phyloP scores from a whole-genome alignment of 257 asterid species.

The Nicotiana undulata region DNA sequence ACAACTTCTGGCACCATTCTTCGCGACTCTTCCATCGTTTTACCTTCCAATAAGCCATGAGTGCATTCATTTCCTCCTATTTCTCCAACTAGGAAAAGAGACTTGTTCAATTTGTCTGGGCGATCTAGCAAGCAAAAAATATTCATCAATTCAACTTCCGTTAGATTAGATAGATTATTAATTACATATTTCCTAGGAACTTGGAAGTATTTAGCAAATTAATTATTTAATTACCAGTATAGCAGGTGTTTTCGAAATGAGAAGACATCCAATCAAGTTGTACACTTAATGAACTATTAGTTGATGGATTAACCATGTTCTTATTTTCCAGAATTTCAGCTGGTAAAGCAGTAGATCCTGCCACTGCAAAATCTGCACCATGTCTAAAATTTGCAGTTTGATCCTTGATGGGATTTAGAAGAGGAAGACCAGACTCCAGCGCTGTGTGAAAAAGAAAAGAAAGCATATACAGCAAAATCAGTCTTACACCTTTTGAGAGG shows the following conservation, averaged over 20 bases:
- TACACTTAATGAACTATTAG: constrained; percentile 16
- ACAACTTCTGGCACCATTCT: constrained; percentile 12
- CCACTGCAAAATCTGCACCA: constrained; percentile 20
- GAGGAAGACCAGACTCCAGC: constrained; percentile 7
- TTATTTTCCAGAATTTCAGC: background rate
- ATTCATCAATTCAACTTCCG: too few species aligned
- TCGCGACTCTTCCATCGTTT: constrained; percentile 3
- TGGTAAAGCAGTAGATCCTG: constrained; percentile 16
- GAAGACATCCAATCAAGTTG: constrained; percentile 24
- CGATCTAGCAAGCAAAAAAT: background rate
- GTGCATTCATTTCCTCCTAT: constrained; percentile 16
- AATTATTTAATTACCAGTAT: background rate
- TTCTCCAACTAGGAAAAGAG: constrained; percentile 17
- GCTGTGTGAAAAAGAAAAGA: background rate
- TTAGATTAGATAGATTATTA: background rate
- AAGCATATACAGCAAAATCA: too few species aligned
- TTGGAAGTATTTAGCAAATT: background rate
- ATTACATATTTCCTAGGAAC: too few species aligned
- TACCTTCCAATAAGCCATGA: constrained; percentile 13
- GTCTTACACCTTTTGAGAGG: too few species aligned
- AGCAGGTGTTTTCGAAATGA: constrained; percentile 13
- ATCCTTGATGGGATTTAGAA: constrained; percentile 1
- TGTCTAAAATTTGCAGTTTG: background rate
- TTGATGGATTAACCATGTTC: background rate
- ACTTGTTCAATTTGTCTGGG: background rate